Conservation (phyloP, 2,329 filamentous ascomycete genomes). For the Cladosporium sp. region DNA sequence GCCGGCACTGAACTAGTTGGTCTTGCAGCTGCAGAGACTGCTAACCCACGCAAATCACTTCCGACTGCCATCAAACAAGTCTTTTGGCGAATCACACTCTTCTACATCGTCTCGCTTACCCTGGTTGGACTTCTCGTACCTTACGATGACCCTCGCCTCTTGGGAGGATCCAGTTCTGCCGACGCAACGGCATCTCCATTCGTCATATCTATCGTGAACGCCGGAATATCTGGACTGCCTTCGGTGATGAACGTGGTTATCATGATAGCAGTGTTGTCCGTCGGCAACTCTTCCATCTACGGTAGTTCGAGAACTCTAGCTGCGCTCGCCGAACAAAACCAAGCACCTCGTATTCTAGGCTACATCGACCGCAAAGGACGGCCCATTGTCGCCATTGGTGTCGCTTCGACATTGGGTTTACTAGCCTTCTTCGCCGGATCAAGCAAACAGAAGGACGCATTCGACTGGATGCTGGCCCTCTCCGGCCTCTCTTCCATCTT, state of each 20-base stretch:
- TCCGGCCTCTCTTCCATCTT: slow-evolving; percentile 70
- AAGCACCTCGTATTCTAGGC: slow-evolving; percentile 53
- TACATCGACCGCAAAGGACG: slow-evolving; percentile 72
- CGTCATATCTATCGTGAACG: slow-evolving; percentile 58
- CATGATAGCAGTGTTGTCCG: slow-evolving; percentile 55
- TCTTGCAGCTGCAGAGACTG: slow-evolving; percentile 50
- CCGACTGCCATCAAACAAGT: slow-evolving; percentile 33
- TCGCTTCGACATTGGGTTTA: slow-evolving; percentile 65
- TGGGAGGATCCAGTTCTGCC: slow-evolving; percentile 31
- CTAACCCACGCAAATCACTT: slow-evolving; percentile 45
- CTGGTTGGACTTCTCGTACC: slow-evolving; percentile 32
- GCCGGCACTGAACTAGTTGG: slow-evolving; percentile 61
- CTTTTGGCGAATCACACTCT: slow-evolving; percentile 32
- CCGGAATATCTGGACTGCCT: slow-evolving; percentile 57
- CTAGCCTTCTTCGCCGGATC: slow-evolving; percentile 72
- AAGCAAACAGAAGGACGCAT: slow-evolving; percentile 55
- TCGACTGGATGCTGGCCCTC: slow-evolving; percentile 75
- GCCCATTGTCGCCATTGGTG: slow-evolving; percentile 66
- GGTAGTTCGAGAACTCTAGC: slow-evolving; percentile 79
- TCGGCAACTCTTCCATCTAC: slow-evolving; percentile 52
- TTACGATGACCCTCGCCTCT: slow-evolving; percentile 31
- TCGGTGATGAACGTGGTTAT: slow-evolving; percentile 65
- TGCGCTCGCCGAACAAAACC: slow-evolving; percentile 69
- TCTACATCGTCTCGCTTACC: slow-evolving; percentile 32
- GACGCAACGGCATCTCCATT: slow-evolving; percentile 54